Evolutionary conservation across 2,329 filamentous ascomycete species (phyloP).

Genomic region (Pseudopithomyces maydicus): DNA sequence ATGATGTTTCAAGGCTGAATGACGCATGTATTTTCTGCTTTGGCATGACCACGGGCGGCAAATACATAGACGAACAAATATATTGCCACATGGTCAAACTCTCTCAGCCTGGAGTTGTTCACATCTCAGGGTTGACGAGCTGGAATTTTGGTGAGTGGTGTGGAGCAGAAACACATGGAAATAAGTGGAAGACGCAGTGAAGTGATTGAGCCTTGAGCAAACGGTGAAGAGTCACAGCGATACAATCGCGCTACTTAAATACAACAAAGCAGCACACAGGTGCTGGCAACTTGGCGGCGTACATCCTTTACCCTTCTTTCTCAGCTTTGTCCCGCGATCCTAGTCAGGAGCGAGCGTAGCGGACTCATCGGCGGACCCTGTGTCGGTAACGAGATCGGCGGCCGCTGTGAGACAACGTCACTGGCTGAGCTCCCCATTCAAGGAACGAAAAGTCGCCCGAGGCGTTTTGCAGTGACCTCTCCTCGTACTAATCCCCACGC

Average conservation of each 20-base stretch:
- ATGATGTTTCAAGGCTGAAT: conserved; percentile 18
- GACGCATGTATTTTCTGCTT: background rate
- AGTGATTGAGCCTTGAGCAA: conserved; percentile 15
- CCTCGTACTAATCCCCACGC: background rate
- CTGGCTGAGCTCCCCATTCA: conserved; percentile 18
- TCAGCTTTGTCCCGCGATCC: background rate
- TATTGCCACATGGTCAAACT: background rate
- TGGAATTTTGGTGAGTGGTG: background rate
- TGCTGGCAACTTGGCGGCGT: background rate
- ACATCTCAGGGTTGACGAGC: background rate
- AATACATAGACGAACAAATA: background rate
- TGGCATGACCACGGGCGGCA: too few species aligned
- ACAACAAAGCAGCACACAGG: conserved; percentile 17
- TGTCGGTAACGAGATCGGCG: conserved; percentile 16
- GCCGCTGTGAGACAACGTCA: conserved; percentile 33
- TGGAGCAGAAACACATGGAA: conserved; percentile 34
- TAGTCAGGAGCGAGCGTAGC: background rate
- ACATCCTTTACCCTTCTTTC: background rate
- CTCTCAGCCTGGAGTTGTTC: too few species aligned
- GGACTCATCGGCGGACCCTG: conserved; percentile 24
- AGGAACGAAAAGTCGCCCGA: conserved; percentile 26
- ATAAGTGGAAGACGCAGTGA: conserved; percentile 17
- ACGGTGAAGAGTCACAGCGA: conserved; percentile 25
- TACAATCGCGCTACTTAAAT: conserved; percentile 13
- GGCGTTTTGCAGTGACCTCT: conserved; percentile 11